Conservation (phyloP, 2,329 filamentous ascomycete genomes). For the Ophiostoma novo-ulmi region DNA sequence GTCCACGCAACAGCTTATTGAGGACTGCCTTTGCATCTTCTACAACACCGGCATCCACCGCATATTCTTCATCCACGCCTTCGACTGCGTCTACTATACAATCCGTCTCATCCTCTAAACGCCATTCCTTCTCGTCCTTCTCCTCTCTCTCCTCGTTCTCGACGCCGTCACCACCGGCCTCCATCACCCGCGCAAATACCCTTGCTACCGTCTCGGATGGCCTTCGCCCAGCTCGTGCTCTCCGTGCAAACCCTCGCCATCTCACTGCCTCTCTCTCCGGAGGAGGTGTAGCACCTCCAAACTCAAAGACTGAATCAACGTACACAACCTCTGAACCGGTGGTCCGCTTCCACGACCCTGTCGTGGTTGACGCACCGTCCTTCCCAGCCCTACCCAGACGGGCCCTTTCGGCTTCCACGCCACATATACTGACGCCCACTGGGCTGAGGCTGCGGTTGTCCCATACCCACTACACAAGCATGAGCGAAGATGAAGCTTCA, state of each 20-base stretch:
- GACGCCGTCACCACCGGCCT: conserved; percentile 5
- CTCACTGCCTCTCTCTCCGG: background rate
- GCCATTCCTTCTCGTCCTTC: conserved; percentile 20
- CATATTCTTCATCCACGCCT: conserved; percentile 13
- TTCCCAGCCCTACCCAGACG: background rate
- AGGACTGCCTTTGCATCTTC: conserved; percentile 38
- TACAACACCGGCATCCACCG: background rate
- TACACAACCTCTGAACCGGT: conserved; percentile 31
- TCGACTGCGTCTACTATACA: background rate
- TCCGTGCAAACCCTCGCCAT: conserved; percentile 20
- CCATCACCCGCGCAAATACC: background rate
- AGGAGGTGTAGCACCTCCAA: conserved; percentile 22
- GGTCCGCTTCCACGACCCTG: conserved; percentile 44
- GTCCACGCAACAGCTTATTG: conserved; percentile 38
- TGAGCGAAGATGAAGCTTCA: conserved; percentile 49
- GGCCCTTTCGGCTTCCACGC: background rate
- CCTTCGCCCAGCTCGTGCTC: conserved; percentile 14
- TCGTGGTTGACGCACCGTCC: conserved; percentile 30
- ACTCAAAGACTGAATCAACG: background rate
- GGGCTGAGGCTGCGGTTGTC: conserved; percentile 19
- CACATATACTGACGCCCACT: conserved; percentile 17
- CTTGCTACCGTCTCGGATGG: conserved; percentile 20
- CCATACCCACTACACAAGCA: conserved; percentile 24
- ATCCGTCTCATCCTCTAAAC: conserved; percentile 3
- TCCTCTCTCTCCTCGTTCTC: conserved; percentile 17